Evolutionary conservation across 371 early-diverging fungal genomes (phyloP).

Genomic region (Conidiobolus incongruus): DNA sequence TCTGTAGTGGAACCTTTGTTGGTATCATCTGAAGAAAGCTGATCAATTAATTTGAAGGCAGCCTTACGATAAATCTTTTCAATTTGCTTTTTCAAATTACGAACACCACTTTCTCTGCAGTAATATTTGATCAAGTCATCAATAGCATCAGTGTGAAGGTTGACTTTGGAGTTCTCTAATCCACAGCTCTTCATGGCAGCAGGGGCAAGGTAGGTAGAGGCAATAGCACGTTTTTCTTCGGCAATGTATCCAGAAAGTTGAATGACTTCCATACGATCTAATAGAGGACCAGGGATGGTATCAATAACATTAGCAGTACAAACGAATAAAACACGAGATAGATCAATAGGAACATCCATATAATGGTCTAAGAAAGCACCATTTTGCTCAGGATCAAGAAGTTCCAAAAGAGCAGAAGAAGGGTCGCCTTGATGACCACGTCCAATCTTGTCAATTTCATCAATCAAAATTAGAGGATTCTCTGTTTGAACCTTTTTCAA

Average conservation of each 20-base stretch:
- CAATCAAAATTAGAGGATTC: slow-evolving; percentile 89
- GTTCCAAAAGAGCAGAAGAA: slow-evolving; percentile 83
- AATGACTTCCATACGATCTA: slow-evolving; percentile 96
- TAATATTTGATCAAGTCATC: slow-evolving; percentile 67
- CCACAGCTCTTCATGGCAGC: slow-evolving; percentile 58
- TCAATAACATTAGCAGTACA: slow-evolving; percentile 93
- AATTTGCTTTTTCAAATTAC: slow-evolving; percentile 91
- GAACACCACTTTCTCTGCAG: slow-evolving; percentile 92
- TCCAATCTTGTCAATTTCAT: slow-evolving; percentile 96
- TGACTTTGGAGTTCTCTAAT: slow-evolving; percentile 43
- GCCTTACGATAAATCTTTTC: slow-evolving; percentile 94
- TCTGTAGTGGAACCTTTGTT: slow-evolving; percentile 7
- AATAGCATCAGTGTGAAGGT: slow-evolving; percentile 47
- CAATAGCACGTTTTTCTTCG: slow-evolving; percentile 93
- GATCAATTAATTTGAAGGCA: slow-evolving; percentile 70
- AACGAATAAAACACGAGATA: slow-evolving; percentile 89
- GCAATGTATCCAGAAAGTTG: slow-evolving; percentile 86
- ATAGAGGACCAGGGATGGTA: slow-evolving; percentile 86
- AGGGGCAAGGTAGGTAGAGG: slow-evolving; percentile 69
- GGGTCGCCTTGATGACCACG: slow-evolving; percentile 92
- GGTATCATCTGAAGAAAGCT: too few relatives aligned
- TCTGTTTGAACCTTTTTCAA: slow-evolving; percentile 92
- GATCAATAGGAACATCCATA: slow-evolving; percentile 92
- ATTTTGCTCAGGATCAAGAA: slow-evolving; percentile 94
- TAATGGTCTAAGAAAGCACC: slow-evolving; percentile 91